These are phyloP conservation scores for Dryas integrifolia DNA, from an alignment of 331 rosid species.

Conservation along the genomic window DNA sequence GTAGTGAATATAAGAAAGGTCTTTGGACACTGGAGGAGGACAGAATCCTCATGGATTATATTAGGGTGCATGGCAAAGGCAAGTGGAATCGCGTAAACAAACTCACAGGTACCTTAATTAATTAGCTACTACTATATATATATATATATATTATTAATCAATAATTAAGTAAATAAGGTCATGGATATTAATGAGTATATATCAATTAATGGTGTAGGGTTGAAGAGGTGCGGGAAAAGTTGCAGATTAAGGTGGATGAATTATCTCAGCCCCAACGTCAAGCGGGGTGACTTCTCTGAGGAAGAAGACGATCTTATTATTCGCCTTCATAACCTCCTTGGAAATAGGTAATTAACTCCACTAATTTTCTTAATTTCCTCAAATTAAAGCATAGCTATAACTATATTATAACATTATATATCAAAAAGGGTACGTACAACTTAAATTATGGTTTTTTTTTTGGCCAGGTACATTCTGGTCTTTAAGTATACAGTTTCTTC, in stretches of 20 bases:
- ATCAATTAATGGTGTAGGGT: conserved; percentile 26
- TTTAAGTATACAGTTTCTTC: no score
- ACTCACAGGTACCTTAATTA: conserved; percentile 34
- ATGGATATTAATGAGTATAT: no score
- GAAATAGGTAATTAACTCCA: conserved; percentile 43
- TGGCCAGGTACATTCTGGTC: no score
- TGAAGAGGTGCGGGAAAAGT: conserved; percentile 70
- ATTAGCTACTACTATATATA: no score
- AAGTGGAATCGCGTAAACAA: conserved; percentile 58
- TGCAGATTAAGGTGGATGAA: conserved; percentile 68
- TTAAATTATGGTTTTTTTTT: no score
- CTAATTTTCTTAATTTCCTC: neutral
- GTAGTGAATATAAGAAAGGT: conserved; percentile 36
- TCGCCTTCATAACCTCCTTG: conserved; percentile 64
- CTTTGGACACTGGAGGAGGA: conserved; percentile 59
- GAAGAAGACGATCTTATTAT: conserved; percentile 63
- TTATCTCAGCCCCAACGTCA: conserved; percentile 53
- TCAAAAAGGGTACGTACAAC: no score
- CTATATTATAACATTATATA: no score
- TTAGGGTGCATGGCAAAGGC: conserved; percentile 48
- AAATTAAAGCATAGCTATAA: neutral
- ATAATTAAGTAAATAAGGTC: no score
- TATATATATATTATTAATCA: no score
- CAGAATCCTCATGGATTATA: conserved; percentile 37
- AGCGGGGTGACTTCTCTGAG: conserved; percentile 53